Conservation (phyloP, 75 land plant species). For the Cupressus sempervirens region DNA sequence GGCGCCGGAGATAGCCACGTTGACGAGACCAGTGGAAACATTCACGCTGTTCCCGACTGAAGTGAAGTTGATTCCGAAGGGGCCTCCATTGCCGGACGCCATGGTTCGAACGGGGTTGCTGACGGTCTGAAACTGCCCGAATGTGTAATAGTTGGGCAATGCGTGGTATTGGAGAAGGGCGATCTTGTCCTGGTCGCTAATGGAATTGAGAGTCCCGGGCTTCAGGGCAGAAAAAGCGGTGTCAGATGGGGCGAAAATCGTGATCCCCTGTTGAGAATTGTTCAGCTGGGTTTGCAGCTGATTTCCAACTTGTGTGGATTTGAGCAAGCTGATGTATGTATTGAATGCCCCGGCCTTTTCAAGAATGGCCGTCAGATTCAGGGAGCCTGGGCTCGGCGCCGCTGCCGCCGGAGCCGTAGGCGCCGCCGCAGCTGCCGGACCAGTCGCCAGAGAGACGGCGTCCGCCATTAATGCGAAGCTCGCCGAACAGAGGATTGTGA, state of each 20-base stretch:
- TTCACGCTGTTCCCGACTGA: conserved; percentile 47
- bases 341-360: conserved; percentile 37
- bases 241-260: conserved; percentile 72
- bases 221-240: conserved; percentile 58
- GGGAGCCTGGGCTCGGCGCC: conserved; percentile 13
- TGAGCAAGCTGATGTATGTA: conserved; percentile 31
- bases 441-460: not conserved
- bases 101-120: conserved; percentile 67
- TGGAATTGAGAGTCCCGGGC: conserved; percentile 51
- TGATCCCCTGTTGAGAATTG: conserved; percentile 49
- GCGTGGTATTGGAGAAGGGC: conserved; percentile 59
- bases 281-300: conserved; percentile 52
- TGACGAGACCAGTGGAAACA: conserved; percentile 50
- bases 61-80: conserved; percentile 58
- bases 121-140: conserved; percentile 45
- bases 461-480: not conserved
- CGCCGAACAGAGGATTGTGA: not conserved
- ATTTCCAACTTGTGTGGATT: conserved; percentile 35
- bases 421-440: not conserved
- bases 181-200: conserved; percentile 54
- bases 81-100: conserved; percentile 26
- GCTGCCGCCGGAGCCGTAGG: not conserved
- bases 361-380: conserved; percentile 32
- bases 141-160: conserved; percentile 39
- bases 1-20: conserved; percentile 31